Conservation (phyloP, 2,329 filamentous ascomycete genomes). For the Monilinia aucupariae region DNA sequence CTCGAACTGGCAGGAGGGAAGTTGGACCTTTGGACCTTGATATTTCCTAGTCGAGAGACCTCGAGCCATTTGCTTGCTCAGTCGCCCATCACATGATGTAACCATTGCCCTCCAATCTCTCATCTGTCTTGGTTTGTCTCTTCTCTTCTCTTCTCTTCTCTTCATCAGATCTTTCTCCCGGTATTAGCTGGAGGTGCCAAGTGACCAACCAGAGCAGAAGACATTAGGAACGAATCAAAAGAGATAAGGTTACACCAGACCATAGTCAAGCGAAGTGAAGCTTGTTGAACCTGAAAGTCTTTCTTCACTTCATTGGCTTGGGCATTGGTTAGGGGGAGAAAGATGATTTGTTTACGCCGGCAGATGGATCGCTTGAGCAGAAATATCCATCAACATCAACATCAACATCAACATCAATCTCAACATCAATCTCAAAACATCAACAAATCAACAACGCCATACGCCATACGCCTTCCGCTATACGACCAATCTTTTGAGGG, state of each 20-base stretch:
- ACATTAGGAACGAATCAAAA: neutral
- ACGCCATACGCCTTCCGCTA: neutral
- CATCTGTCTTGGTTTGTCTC: neutral
- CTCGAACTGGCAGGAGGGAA: neutral
- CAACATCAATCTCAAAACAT: neutral
- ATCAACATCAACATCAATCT: neutral
- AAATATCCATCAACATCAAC: neutral
- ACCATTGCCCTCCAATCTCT: neutral
- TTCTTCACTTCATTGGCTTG: neutral
- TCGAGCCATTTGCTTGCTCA: no score
- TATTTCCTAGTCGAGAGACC: neutral
- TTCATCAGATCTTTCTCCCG: neutral
- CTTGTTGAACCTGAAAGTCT: neutral
- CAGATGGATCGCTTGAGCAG: neutral
- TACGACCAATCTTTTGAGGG: neutral
- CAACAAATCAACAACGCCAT: neutral
- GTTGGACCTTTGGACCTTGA: neutral
- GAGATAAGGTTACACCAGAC: neutral
- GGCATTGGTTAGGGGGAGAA: neutral
- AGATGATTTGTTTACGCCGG: neutral
- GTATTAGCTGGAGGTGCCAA: neutral
- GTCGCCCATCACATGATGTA: neutral
- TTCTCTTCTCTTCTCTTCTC: neutral
- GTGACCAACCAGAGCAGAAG: neutral
- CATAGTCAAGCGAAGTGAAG: neutral